These are phyloP conservation scores for Ceratobasidium sp. DNA, from an alignment of 1,284 basidiomycete species.

Conservation along the genomic window DNA sequence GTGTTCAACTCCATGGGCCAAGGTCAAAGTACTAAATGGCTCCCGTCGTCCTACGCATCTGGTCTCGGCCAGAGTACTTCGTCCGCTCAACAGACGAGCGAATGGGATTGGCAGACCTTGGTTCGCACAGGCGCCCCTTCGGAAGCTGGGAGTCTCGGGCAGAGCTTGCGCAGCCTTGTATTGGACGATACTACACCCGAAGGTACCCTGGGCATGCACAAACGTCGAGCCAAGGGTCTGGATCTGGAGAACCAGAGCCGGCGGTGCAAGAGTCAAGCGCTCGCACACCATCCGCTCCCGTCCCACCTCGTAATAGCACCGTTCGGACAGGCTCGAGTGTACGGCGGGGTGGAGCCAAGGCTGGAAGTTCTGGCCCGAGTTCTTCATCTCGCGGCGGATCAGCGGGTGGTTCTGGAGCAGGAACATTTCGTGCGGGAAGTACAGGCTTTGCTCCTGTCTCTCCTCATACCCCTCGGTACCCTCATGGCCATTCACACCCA, in stretches of 20 bases:
- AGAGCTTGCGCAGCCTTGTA: constrained; percentile 29
- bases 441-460: constrained; percentile 18
- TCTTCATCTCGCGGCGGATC: constrained; percentile 1
- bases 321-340: constrained; percentile 16
- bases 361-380: neutral
- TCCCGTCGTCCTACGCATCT: constrained; percentile 50
- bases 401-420: neutral
- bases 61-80: constrained; percentile 47
- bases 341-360: constrained; percentile 10
- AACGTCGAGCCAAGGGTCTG: constrained; percentile 20
- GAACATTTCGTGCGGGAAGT: neutral
- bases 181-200: constrained; percentile 25
- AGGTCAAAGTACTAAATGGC: constrained; percentile 68
- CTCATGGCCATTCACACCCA: constrained; percentile 27
- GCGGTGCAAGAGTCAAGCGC: neutral
- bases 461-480: constrained; percentile 33
- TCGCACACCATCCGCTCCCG: constrained; percentile 1
- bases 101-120: constrained; percentile 76
- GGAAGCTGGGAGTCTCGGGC: constrained; percentile 31
- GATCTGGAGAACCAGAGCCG: constrained; percentile 3
- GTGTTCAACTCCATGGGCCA: constrained; percentile 68
- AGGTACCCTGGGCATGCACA: constrained; percentile 12
- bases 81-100: constrained; percentile 47
- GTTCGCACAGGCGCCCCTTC: constrained; percentile 18
- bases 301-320: constrained; percentile 25